phyloP scores from a whole-genome alignment of 1,284 basidiomycete genomes.

The Fomitopsis pinicola region DNA sequence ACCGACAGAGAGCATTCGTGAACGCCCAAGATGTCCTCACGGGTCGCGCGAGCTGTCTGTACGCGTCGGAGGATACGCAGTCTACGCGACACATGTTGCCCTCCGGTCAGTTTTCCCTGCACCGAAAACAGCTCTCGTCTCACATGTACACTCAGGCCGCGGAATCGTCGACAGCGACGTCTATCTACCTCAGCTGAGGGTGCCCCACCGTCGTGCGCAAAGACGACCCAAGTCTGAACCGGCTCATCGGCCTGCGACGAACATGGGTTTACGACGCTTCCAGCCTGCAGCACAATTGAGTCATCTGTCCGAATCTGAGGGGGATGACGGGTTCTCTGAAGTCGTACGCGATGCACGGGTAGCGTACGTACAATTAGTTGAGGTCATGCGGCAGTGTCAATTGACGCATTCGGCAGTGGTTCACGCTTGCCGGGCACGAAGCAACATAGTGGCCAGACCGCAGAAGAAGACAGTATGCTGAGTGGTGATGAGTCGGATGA shows the following conservation, averaged over 20 bases:
- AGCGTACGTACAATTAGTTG: conserved; percentile 39
- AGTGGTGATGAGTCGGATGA: conserved; percentile 77
- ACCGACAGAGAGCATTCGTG: conserved; percentile 63
- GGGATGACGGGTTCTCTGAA: conserved; percentile 55
- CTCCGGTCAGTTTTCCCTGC: neutral
- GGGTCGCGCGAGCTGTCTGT: conserved; percentile 57
- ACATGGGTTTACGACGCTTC: neutral
- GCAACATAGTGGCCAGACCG: conserved; percentile 20
- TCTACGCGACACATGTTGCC: neutral
- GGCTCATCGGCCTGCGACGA: neutral
- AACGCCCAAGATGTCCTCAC: conserved; percentile 69
- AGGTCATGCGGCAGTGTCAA: neutral
- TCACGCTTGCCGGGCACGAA: conserved; percentile 43
- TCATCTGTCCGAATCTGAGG: conserved; percentile 57
- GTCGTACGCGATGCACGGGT: conserved; percentile 62
- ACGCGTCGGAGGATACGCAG: conserved; percentile 22
- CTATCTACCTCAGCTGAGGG: conserved; percentile 50
- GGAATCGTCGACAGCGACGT: conserved; percentile 42
- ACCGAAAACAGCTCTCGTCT: conserved; percentile 4
- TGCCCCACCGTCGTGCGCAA: conserved; percentile 27
- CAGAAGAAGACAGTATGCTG: conserved; percentile 52
- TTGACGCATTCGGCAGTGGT: conserved; percentile 31
- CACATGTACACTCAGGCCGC: conserved; percentile 22
- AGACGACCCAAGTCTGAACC: neutral
- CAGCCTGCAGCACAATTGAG: neutral